phyloP scores from a whole-genome alignment of 2,329 filamentous ascomycete species.

The Verticillium alfalfae region DNA sequence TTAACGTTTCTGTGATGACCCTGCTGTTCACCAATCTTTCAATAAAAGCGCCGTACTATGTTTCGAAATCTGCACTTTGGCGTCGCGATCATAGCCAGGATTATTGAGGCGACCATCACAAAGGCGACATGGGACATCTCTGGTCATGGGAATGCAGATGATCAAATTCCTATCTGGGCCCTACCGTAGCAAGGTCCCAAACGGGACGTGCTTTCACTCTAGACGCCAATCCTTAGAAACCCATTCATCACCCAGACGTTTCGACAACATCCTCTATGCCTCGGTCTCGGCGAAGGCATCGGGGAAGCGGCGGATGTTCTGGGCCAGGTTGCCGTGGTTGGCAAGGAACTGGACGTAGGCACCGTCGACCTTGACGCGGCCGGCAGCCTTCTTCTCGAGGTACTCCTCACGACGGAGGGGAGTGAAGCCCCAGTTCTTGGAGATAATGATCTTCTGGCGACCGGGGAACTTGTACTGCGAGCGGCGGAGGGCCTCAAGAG shows the following conservation, averaged over 20 bases:
- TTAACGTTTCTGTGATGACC: no score
- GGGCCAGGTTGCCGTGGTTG: conserved; percentile 79
- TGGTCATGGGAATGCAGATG: conserved; percentile 12
- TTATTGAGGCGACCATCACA: neutral
- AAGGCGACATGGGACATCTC: neutral
- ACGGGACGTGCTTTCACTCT: conserved; percentile 31
- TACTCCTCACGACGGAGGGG: conserved; percentile 97
- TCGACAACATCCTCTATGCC: conserved; percentile 36
- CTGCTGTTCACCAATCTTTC: no score
- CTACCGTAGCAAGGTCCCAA: conserved; percentile 12
- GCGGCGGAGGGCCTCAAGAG: conserved; percentile 97
- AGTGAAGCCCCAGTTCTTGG: conserved; percentile 99
- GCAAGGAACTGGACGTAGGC: conserved; percentile 99
- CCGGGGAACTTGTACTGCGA: conserved; percentile 99
- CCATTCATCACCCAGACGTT: conserved; percentile 5
- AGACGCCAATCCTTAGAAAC: conserved; percentile 34
- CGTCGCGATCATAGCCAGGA: neutral
- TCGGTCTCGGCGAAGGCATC: conserved; percentile 66
- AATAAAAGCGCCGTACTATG: no score
- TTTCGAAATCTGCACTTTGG: no score
- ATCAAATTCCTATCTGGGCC: conserved; percentile 15
- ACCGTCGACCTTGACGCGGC: conserved; percentile 93
- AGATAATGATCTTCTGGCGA: conserved; percentile 99
- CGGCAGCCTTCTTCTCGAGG: conserved; percentile 87
- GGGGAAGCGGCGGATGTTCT: conserved; percentile 94